Percentiles rank a stretch among this genome's conserved stretches.
These are phyloP conservation scores for Eimeria falciformis DNA, from an alignment of 169 alveolate species.

Conservation along the genomic window DNA sequence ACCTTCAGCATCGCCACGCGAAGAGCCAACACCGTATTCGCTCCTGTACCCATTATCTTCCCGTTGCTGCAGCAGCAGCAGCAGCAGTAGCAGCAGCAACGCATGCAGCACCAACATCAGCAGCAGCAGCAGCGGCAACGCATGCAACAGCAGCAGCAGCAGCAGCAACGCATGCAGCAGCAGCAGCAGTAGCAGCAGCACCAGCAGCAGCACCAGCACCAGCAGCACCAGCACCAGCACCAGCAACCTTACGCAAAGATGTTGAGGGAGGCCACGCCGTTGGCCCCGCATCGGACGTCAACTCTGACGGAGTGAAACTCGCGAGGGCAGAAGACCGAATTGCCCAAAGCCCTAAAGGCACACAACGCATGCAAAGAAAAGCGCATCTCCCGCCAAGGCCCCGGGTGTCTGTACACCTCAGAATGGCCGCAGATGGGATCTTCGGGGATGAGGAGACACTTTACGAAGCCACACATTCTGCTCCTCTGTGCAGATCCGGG, in stretches of 20 bases:
- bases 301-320: constrained; percentile 64
- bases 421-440: background rate
- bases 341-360: constrained; percentile 33
- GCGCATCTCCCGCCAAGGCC: too few species aligned
- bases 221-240: constrained; percentile 29
- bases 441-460: too few species aligned
- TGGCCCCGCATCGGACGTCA: constrained; percentile 65
- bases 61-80: constrained; percentile 64
- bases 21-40: constrained; percentile 32
- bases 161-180: background rate
- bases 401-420: too few species aligned
- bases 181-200: constrained; percentile 30
- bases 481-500: background rate
- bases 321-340: constrained; percentile 48
- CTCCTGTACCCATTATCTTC: constrained; percentile 49
- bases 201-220: constrained; percentile 26
- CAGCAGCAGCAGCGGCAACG: background rate
- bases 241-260: constrained; percentile 41
- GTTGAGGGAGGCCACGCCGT: constrained; percentile 59
- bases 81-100: constrained; percentile 56
- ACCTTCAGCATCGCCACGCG: constrained; percentile 54
- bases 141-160: background rate
- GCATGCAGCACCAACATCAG: background rate
- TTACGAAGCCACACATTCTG: background rate
- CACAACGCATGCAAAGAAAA: too few species aligned